Evolutionary conservation across 2,329 filamentous ascomycete genomes (phyloP).

Genomic region (Verticillium zaregamsianum): DNA sequence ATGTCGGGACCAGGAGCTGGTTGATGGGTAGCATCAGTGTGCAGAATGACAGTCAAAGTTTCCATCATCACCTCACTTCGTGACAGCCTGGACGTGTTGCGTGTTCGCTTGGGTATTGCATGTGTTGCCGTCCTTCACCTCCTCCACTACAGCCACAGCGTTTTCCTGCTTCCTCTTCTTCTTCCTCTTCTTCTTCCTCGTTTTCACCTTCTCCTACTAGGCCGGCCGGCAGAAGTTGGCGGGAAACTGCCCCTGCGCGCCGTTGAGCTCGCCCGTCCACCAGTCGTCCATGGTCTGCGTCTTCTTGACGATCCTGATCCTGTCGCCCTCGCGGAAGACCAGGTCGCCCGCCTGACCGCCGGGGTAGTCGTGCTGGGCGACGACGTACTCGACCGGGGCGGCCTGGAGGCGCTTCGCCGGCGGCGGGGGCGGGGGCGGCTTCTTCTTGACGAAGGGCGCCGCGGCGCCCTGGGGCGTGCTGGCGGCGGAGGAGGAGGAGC

Average conservation of each 20-base stretch:
- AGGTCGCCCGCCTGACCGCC: conserved; percentile 69
- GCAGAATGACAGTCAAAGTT: no score
- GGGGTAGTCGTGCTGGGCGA: conserved; percentile 71
- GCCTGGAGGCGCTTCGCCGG: conserved; percentile 59
- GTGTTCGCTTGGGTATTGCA: no score
- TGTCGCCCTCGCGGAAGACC: conserved; percentile 71
- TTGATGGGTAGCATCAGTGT: no score
- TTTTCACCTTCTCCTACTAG: conserved; percentile 8
- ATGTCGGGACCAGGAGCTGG: not conserved
- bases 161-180: no score
- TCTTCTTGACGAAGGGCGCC: conserved; percentile 30
- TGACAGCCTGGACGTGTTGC: no score
- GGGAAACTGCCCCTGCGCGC: conserved; percentile 68
- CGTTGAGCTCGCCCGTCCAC: conserved; percentile 77
- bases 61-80: no score
- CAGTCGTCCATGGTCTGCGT: conserved; percentile 79
- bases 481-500: conserved; percentile 15
- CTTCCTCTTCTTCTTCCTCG: no score
- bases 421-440: conserved; percentile 75
- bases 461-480: not conserved
- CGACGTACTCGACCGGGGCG: conserved; percentile 52
- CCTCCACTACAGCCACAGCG: no score
- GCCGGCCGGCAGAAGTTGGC: conserved; percentile 70
- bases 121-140: no score
- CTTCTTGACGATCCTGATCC: conserved; percentile 72